phyloP scores from a whole-genome alignment of 2,329 filamentous ascomycete genomes.

The Aphanocladium album region DNA sequence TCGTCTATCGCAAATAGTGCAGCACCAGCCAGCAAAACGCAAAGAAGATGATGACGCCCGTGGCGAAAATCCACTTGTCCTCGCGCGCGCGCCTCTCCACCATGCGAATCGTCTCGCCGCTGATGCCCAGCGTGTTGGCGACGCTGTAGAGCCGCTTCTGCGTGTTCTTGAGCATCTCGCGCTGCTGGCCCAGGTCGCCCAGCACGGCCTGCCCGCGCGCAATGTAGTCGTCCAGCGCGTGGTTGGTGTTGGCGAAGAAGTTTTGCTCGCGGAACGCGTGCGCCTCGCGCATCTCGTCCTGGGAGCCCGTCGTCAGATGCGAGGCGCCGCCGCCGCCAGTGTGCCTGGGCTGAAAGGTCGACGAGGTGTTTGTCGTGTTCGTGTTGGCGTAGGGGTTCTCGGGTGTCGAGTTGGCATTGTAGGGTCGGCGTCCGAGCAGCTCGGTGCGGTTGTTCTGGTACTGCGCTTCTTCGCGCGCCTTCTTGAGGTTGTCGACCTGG shows the following conservation, averaged over 20 bases:
- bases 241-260: slow-evolving; percentile 78
- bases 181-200: slow-evolving; percentile 80
- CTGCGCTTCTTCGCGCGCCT: slow-evolving; percentile 68
- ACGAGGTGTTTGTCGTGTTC: slow-evolving; percentile 24
- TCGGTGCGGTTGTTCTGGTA: slow-evolving; percentile 67
- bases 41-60: slow-evolving; percentile 80
- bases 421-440: slow-evolving; percentile 78
- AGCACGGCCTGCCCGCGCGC: slow-evolving; percentile 86
- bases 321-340: slow-evolving; percentile 23
- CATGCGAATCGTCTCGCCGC: slow-evolving; percentile 95
- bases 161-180: slow-evolving; percentile 91
- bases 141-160: slow-evolving; percentile 88
- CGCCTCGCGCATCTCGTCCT: slow-evolving; percentile 66
- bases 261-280: slow-evolving; percentile 86
- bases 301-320: slow-evolving; percentile 42
- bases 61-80: slow-evolving; percentile 98
- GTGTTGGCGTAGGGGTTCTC: slow-evolving; percentile 86
- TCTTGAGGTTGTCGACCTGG: slow-evolving; percentile 73
- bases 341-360: slow-evolving; percentile 38
- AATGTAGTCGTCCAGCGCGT: slow-evolving; percentile 88
- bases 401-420: slow-evolving; percentile 58
- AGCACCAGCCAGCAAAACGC: slow-evolving; percentile 87
- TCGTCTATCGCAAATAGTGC: slow-evolving; percentile 65
- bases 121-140: slow-evolving; percentile 88
- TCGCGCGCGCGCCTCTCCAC: slow-evolving; percentile 86